Evolutionary conservation across 2,329 filamentous ascomycete genomes (phyloP).

Genomic region (Elsinoe batatas): DNA sequence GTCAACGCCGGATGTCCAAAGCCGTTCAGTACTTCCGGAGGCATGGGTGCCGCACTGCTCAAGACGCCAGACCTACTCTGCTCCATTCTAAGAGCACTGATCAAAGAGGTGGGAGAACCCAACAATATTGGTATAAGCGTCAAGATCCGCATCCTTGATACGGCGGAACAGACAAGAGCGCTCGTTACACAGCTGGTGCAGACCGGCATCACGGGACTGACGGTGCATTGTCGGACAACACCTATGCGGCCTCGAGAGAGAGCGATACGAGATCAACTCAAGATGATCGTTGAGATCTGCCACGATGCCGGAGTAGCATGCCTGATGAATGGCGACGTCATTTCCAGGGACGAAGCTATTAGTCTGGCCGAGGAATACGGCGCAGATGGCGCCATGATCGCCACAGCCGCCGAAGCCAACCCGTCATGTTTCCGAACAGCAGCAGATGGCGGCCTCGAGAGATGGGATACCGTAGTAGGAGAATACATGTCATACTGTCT

Average conservation of each 20-base stretch:
- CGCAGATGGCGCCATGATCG: slow-evolving; percentile 96
- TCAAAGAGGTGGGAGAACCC: slow-evolving; percentile 63
- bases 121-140: slow-evolving; percentile 91
- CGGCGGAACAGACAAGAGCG: slow-evolving; percentile 61
- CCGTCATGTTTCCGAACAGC: slow-evolving; percentile 70
- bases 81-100: slow-evolving; percentile 72
- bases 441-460: slow-evolving; percentile 57
- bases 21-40: slow-evolving; percentile 83
- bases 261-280: slow-evolving; percentile 75
- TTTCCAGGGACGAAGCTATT: slow-evolving; percentile 60
- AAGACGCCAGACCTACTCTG: slow-evolving; percentile 74
- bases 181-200: slow-evolving; percentile 69
- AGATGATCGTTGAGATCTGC: slow-evolving; percentile 74
- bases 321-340: slow-evolving; percentile 91
- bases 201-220: slow-evolving; percentile 86
- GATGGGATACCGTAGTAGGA: slow-evolving; percentile 68
- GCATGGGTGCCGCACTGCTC: slow-evolving; percentile 90
- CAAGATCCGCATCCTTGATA: slow-evolving; percentile 84
- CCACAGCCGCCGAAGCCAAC: slow-evolving; percentile 83
- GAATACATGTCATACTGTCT: slow-evolving; percentile 65
- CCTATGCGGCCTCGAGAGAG: slow-evolving; percentile 87
- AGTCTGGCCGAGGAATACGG: slow-evolving; percentile 65
- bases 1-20: slow-evolving; percentile 98
- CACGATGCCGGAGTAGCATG: slow-evolving; percentile 79
- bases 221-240: slow-evolving; percentile 90